A percentile compares a stretch with the other conserved stretches of the same genome.
Evolutionary conservation across 139 green algal species (phyloP).

Genomic region (Chlorella sorokiniana): DNA sequence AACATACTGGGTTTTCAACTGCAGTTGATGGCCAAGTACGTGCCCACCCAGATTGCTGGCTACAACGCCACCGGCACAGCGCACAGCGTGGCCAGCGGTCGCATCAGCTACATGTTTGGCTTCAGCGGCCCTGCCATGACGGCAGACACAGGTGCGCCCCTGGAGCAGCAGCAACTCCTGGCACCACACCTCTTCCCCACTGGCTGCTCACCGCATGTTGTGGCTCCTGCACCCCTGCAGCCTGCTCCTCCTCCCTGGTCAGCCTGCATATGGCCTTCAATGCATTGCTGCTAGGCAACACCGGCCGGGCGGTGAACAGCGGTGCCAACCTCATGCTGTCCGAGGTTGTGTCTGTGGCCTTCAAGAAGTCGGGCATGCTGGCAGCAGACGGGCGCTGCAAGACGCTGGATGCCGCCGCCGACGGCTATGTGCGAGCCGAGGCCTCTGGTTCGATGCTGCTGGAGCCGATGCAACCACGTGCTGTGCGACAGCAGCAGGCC

Average conservation of each 20-base stretch:
- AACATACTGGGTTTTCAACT: neutral
- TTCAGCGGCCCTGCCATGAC: constrained; percentile 69
- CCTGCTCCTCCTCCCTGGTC: constrained; percentile 83
- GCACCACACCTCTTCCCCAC: neutral
- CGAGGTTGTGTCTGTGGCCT: constrained; percentile 45
- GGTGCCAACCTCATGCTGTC: constrained; percentile 56
- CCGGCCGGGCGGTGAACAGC: constrained; percentile 10
- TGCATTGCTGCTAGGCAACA: constrained; percentile 27
- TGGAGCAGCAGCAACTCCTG: neutral
- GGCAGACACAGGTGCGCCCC: constrained; percentile 67
- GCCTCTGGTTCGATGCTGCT: constrained; percentile 45
- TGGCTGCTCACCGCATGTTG: neutral
- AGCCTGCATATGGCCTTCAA: constrained; percentile 46
- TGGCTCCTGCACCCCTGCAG: constrained; percentile 18
- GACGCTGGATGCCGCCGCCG: constrained; percentile 51
- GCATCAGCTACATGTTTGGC: constrained; percentile 82
- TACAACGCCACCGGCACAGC: constrained; percentile 50
- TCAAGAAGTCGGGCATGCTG: constrained; percentile 61
- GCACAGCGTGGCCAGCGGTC: constrained; percentile 76
- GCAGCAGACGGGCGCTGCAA: constrained; percentile 57
- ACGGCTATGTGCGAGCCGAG: constrained; percentile 64
- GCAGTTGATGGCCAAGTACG: constrained; percentile 39
- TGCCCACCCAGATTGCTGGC: constrained; percentile 15
- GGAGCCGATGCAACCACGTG: neutral
- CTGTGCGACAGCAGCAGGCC: neutral